A percentile compares a stretch with the other conserved stretches of the same genome.
Evolutionary conservation across 495 filamentous ascomycete genomes (phyloP).

Genomic region (Penicillium turbatum): DNA sequence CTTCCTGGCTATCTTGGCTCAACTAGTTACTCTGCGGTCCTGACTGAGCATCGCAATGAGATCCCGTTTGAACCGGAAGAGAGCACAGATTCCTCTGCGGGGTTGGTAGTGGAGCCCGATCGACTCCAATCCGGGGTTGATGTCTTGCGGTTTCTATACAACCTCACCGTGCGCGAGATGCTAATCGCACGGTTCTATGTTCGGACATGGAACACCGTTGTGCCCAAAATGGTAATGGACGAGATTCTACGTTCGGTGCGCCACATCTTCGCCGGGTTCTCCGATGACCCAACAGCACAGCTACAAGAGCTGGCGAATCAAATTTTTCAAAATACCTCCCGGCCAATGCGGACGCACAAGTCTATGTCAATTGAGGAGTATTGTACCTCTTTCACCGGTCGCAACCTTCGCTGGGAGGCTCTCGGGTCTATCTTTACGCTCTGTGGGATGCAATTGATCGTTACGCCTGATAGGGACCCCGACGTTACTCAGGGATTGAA

Average conservation of each 20-base stretch:
- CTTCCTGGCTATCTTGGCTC: constrained; percentile 47
- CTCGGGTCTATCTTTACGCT: constrained; percentile 50
- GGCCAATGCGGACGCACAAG: constrained; percentile 23
- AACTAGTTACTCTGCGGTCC: constrained; percentile 48
- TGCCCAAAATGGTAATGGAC: constrained; percentile 26
- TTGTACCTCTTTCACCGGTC: constrained; percentile 44
- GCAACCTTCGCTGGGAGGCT: constrained; percentile 56
- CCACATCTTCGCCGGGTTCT: constrained; percentile 23
- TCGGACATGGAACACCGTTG: constrained; percentile 16
- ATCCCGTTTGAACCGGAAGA: constrained; percentile 37
- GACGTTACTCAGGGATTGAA: constrained; percentile 22
- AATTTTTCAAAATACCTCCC: constrained; percentile 35
- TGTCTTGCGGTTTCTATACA: constrained; percentile 42
- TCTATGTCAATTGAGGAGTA: constrained; percentile 35
- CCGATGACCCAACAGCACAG: constrained; percentile 24
- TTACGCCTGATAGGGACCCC: constrained; percentile 36
- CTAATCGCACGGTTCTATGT: constrained; percentile 29
- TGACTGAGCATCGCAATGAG: constrained; percentile 37
- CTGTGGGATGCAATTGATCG: constrained; percentile 40
- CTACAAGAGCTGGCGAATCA: constrained; percentile 27
- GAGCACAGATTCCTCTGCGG: constrained; percentile 26
- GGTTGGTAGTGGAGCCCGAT: constrained; percentile 26
- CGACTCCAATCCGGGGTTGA: constrained; percentile 39
- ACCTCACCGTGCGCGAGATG: constrained; percentile 20
- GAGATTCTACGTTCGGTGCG: constrained; percentile 28